Percentiles rank a stretch among this genome's conserved stretches.
These are phyloP conservation scores for Eimeria brunetti DNA, from an alignment of 169 alveolate species.

Conservation along the genomic window DNA sequence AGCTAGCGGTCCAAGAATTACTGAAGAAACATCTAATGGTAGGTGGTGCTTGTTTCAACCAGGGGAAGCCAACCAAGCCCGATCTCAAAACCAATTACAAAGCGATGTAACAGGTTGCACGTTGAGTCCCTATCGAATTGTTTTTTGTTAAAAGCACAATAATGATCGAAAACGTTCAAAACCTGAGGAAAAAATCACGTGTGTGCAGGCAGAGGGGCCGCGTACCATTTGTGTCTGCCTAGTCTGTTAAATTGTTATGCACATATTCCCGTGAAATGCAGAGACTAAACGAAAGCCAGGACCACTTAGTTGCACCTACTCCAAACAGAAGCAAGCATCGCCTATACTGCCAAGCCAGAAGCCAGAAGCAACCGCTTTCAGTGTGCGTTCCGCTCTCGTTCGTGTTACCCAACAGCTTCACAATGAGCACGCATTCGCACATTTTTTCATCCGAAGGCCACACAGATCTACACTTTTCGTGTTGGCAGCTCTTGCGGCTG, in stretches of 20 bases:
- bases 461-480: not conserved
- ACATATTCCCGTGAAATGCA: not conserved
- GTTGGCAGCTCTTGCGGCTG: not conserved
- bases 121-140: not conserved
- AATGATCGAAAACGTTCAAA: too few relatives aligned
- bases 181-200: not conserved
- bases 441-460: not conserved
- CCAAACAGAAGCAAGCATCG: not conserved
- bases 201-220: too few relatives aligned
- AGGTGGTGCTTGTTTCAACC: too few relatives aligned
- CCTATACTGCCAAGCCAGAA: not conserved
- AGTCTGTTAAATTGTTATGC: not conserved
- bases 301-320: too few relatives aligned
- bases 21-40: too few relatives aligned
- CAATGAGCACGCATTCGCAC: too few relatives aligned
- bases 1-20: too few relatives aligned
- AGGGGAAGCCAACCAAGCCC: too few relatives aligned
- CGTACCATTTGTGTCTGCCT: too few relatives aligned
- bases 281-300: too few relatives aligned
- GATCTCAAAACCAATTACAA: not conserved
- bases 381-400: not conserved
- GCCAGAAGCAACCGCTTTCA: not conserved
- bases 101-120: not conserved
- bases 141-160: not conserved
- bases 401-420: not conserved